Conservation (phyloP, 352 stramenopile genomes). For the Saprolegnia diclina region DNA sequence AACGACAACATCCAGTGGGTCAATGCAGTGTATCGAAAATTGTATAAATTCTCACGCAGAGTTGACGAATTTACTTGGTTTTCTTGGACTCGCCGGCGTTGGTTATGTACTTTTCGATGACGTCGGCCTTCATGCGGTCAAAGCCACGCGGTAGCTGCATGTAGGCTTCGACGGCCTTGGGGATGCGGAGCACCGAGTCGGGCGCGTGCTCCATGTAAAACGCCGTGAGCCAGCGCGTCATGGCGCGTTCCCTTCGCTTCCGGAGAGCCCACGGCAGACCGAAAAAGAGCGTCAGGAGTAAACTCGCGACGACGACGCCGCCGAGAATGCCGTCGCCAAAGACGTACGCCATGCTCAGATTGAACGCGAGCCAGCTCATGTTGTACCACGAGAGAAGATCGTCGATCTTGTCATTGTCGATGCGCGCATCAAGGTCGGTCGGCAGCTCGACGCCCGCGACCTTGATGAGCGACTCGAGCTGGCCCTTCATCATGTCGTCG, state of each 20-base stretch:
- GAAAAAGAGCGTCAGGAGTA: constrained; percentile 1
- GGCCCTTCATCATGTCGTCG: constrained; percentile 15
- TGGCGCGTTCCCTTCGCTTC: constrained; percentile 18
- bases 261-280: constrained; percentile 1
- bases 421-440: constrained; percentile 15
- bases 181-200: constrained; percentile 14
- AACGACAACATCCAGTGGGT: too few species aligned
- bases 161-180: constrained; percentile 25
- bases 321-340: constrained; percentile 20
- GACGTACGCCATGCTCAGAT: constrained; percentile 17
- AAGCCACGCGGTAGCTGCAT: constrained; percentile 8
- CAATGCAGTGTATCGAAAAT: too few species aligned
- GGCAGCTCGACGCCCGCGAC: constrained; percentile 9
- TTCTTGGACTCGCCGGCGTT: constrained; percentile 15
- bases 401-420: constrained; percentile 17
- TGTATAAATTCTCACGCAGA: too few species aligned
- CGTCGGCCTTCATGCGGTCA: constrained; percentile 13
- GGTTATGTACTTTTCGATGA: constrained; percentile 7
- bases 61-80: background rate
- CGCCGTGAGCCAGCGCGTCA: constrained; percentile 18
- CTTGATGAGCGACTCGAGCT: constrained; percentile 20
- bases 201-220: constrained; percentile 25
- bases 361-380: constrained; percentile 26
- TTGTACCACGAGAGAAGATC: constrained; percentile 22
- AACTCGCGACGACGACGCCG: background rate